Evolutionary conservation across 2,329 filamentous ascomycete species (phyloP).

Genomic region (Fusarium compactum): DNA sequence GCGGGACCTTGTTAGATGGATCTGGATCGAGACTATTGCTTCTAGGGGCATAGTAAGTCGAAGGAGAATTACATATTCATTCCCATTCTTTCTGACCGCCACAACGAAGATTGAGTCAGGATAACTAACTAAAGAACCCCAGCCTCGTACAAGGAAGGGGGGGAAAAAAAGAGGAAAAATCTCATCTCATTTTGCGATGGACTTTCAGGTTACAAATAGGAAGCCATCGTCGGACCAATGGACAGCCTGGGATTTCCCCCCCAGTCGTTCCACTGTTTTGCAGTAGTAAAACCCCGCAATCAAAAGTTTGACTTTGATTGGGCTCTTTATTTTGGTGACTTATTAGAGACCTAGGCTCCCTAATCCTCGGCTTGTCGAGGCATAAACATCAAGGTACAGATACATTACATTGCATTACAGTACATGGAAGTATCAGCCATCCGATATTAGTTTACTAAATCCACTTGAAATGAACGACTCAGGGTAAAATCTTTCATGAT

Average conservation of each 20-base stretch:
- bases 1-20: slow-evolving; percentile 27
- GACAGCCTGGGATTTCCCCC: slow-evolving; percentile 39
- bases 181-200: background rate
- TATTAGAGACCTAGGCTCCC: background rate
- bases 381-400: slow-evolving; percentile 17
- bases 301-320: slow-evolving; percentile 33
- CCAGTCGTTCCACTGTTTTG: slow-evolving; percentile 17
- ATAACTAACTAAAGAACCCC: background rate
- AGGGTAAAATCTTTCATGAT: slow-evolving; percentile 30
- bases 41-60: background rate
- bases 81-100: slow-evolving; percentile 15
- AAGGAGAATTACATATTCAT: slow-evolving; percentile 1
- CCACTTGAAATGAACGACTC: slow-evolving; percentile 10
- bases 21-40: slow-evolving; percentile 28
- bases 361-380: slow-evolving; percentile 27
- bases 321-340: slow-evolving; percentile 13
- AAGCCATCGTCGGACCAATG: slow-evolving; percentile 44
- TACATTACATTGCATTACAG: background rate
- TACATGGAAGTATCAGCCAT: slow-evolving; percentile 21
- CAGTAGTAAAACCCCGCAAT: slow-evolving; percentile 45
- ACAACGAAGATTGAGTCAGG: slow-evolving; percentile 9
- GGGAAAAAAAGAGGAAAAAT: background rate
- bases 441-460: slow-evolving; percentile 29
- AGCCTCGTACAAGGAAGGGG: background rate
- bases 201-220: slow-evolving; percentile 32